phyloP scores from a whole-genome alignment of 495 filamentous ascomycete genomes.

The Chaetomium fimeti region DNA sequence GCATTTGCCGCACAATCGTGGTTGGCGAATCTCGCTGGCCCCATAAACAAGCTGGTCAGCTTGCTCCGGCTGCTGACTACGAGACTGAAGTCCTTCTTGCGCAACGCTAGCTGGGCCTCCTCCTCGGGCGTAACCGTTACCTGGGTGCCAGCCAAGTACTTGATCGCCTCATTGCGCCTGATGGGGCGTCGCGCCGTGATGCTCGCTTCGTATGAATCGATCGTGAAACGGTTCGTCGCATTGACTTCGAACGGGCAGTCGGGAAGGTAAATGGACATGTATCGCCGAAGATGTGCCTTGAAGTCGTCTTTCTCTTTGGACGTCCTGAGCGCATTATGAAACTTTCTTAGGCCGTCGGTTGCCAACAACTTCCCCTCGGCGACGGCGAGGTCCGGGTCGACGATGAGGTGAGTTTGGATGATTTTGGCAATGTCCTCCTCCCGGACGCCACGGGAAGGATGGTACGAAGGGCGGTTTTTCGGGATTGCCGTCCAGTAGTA shows the following conservation, averaged over 20 bases:
- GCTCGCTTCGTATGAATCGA: slow-evolving; percentile 79
- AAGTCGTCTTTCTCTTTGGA: slow-evolving; percentile 87
- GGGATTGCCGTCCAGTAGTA: slow-evolving; percentile 95
- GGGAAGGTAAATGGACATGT: slow-evolving; percentile 87
- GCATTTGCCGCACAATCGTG: slow-evolving; percentile 97
- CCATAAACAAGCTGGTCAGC: slow-evolving; percentile 83
- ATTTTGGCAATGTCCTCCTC: slow-evolving; percentile 79
- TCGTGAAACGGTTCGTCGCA: slow-evolving; percentile 95
- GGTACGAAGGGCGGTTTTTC: slow-evolving; percentile 88
- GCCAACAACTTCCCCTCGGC: slow-evolving; percentile 72
- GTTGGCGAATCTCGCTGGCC: slow-evolving; percentile 93
- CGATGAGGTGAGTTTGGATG: slow-evolving; percentile 71
- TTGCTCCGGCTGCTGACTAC: slow-evolving; percentile 91
- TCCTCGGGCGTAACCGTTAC: slow-evolving; percentile 88
- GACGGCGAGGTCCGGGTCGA: slow-evolving; percentile 64
- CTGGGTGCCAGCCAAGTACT: slow-evolving; percentile 84
- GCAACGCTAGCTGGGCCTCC: slow-evolving; percentile 72
- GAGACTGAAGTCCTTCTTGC: slow-evolving; percentile 90
- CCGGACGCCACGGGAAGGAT: slow-evolving; percentile 71
- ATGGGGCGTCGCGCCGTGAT: slow-evolving; percentile 79
- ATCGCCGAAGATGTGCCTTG: slow-evolving; percentile 78
- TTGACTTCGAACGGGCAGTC: slow-evolving; percentile 93
- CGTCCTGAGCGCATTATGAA: slow-evolving; percentile 60
- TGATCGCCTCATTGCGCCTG: slow-evolving; percentile 78
- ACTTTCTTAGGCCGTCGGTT: slow-evolving; percentile 71